phyloP scores from a whole-genome alignment of 2,329 filamentous ascomycete species.

The Cladophialophora yegresii region DNA sequence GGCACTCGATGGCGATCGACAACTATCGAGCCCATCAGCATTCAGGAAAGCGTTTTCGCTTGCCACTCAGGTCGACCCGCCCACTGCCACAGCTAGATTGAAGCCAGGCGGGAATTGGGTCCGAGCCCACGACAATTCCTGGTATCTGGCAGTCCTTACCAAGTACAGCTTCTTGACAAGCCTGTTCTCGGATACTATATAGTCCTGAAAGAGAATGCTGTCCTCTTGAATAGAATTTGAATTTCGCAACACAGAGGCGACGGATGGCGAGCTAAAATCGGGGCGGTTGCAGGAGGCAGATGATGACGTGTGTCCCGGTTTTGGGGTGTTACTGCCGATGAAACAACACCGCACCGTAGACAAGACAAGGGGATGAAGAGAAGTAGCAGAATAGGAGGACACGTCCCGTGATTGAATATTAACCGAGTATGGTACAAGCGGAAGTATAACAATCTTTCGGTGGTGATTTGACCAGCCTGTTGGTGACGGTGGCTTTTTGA shows the following conservation, averaged over 20 bases:
- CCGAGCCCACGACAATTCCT: slow-evolving; percentile 14
- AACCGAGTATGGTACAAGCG: slow-evolving; percentile 1
- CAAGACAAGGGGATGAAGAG: neutral
- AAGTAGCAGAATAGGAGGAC: neutral
- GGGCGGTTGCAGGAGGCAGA: slow-evolving; percentile 4
- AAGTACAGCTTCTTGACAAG: neutral
- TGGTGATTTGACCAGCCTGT: neutral
- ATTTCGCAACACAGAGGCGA: slow-evolving; percentile 6
- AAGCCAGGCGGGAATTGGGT: slow-evolving; percentile 23
- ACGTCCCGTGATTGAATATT: slow-evolving; percentile 18
- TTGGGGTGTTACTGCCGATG: slow-evolving; percentile 22
- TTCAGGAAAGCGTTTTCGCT: slow-evolving; percentile 16
- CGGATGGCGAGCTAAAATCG: slow-evolving; percentile 8
- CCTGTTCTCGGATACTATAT: no score
- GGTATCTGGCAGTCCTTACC: slow-evolving; percentile 9
- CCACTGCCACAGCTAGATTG: slow-evolving; percentile 21
- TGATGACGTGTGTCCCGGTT: slow-evolving; percentile 26
- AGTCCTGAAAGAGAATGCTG: neutral
- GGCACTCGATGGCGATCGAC: slow-evolving; percentile 31
- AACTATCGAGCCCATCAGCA: slow-evolving; percentile 24
- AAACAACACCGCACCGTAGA: neutral
- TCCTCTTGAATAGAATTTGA: neutral
- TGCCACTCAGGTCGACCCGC: slow-evolving; percentile 30
- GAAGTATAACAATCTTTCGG: neutral
- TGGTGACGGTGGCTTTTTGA: slow-evolving; percentile 10